These are phyloP conservation scores for Rhododendron ferrugineum DNA, from an alignment of 148 eudicot genomes.

Conservation along the genomic window DNA sequence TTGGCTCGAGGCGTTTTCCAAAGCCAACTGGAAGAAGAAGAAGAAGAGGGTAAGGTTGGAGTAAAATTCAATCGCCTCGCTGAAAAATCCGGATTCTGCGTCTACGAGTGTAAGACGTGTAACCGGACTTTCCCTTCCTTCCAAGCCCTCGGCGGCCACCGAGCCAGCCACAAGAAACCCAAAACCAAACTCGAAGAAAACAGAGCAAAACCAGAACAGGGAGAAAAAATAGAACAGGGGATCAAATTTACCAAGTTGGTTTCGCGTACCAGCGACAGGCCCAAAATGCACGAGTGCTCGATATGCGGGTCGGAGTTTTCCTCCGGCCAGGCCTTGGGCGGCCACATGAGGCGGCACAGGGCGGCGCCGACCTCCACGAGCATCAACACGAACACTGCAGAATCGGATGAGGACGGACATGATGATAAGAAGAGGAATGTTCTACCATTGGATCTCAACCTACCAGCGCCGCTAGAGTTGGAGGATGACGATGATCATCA, in stretches of 20 bases:
- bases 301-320: constrained; percentile 82
- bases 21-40: background rate
- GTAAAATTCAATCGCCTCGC: background rate
- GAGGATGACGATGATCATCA: constrained; percentile 23
- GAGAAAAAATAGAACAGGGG: background rate
- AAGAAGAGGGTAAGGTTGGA: background rate
- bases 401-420: background rate
- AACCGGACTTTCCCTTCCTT: constrained; percentile 61
- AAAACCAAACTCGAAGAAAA: constrained; percentile 19
- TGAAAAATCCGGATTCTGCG: constrained; percentile 19
- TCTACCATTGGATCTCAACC: constrained; percentile 54
- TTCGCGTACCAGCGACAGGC: background rate
- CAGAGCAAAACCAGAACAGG: background rate
- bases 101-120: constrained; percentile 83
- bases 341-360: constrained; percentile 91
- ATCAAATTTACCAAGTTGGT: background rate
- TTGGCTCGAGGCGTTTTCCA: constrained; percentile 38
- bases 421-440: constrained; percentile 17
- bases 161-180: constrained; percentile 85
- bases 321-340: constrained; percentile 91
- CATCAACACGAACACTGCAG: background rate
- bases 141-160: constrained; percentile 90
- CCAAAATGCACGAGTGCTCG: constrained; percentile 72
- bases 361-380: background rate
- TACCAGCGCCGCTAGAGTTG: constrained; percentile 60